Evolutionary conservation across 1,284 basidiomycete species (phyloP).

Genomic region (Melanopsichium pennsylvanicum): DNA sequence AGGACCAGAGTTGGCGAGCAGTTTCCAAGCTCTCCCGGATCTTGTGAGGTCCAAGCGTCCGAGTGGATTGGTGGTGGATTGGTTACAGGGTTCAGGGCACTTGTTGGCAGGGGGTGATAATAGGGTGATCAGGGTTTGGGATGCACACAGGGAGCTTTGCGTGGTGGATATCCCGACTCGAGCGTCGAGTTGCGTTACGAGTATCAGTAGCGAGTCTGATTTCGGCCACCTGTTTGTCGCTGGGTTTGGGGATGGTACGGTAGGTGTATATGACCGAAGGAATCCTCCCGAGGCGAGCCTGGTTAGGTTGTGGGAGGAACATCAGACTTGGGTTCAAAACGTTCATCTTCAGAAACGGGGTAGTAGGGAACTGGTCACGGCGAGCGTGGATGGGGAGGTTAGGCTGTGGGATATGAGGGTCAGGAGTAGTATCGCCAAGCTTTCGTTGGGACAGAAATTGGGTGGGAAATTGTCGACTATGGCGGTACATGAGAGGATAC

Average conservation of each 20-base stretch:
- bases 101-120: conserved; percentile 91
- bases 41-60: conserved; percentile 76
- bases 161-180: conserved; percentile 85
- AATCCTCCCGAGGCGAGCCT: conserved; percentile 84
- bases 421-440: conserved; percentile 75
- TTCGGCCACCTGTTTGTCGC: conserved; percentile 84
- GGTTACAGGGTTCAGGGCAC: conserved; percentile 88
- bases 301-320: conserved; percentile 78
- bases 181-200: conserved; percentile 86
- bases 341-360: conserved; percentile 83
- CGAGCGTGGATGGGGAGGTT: conserved; percentile 88
- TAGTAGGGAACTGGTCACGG: conserved; percentile 82
- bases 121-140: conserved; percentile 88
- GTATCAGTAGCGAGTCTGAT: conserved; percentile 81
- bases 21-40: conserved; percentile 88
- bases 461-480: conserved; percentile 74
- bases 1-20: conserved; percentile 82
- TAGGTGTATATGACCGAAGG: conserved; percentile 91
- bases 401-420: conserved; percentile 90
- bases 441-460: too few relatives aligned
- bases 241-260: conserved; percentile 89
- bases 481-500: conserved; percentile 84
- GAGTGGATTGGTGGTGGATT: conserved; percentile 85
- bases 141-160: conserved; percentile 88
- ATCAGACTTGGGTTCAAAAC: conserved; percentile 89